Evolutionary conservation across 2,329 filamentous ascomycete genomes (phyloP).

Genomic region (Fusarium tjaetaba): DNA sequence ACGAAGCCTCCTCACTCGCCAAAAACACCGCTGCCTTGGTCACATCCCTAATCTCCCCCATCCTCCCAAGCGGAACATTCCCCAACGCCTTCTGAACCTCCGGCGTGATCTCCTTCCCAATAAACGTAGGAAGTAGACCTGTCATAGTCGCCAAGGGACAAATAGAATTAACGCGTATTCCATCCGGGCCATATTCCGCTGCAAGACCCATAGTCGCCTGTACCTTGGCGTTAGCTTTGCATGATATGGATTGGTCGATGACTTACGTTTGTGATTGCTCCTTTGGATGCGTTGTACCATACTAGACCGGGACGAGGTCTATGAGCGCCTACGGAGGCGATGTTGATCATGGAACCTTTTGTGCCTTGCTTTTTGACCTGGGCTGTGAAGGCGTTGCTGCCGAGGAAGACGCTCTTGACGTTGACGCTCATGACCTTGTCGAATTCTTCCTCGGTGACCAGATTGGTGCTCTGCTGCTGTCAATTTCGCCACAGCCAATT

Average conservation of each 20-base stretch:
- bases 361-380: neutral
- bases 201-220: conserved; percentile 65
- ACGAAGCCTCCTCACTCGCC: conserved; percentile 75
- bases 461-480: neutral
- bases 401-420: neutral
- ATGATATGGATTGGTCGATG: neutral
- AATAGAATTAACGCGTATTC: conserved; percentile 78
- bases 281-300: conserved; percentile 78
- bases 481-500: accelerated
- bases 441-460: conserved; percentile 3
- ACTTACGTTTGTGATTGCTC: conserved; percentile 66
- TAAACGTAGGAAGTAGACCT: conserved; percentile 51
- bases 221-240: neutral
- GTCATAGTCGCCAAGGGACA: conserved; percentile 69
- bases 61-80: conserved; percentile 64
- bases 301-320: conserved; percentile 70
- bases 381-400: conserved; percentile 2
- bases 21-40: conserved; percentile 77
- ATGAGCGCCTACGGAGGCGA: conserved; percentile 6
- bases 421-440: conserved; percentile 17
- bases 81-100: conserved; percentile 67
- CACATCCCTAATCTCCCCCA: conserved; percentile 60
- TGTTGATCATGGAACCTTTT: conserved; percentile 23
- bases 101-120: conserved; percentile 70
- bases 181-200: conserved; percentile 75